Conservation (phyloP, 1,284 basidiomycete species). For the Phellinidium pouzarii region DNA sequence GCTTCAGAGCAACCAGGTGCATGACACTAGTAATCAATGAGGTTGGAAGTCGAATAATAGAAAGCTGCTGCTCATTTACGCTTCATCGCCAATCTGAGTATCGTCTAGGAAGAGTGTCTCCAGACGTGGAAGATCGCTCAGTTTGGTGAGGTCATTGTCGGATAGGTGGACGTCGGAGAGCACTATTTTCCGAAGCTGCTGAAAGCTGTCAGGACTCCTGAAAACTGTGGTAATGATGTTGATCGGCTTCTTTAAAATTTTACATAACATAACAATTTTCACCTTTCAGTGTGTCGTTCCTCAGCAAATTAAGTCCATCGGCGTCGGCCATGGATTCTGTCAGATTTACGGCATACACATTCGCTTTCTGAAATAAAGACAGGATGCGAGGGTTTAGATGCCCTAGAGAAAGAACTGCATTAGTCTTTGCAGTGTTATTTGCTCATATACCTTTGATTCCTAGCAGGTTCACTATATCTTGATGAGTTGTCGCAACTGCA, state of each 20-base stretch:
- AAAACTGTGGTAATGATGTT: slow-evolving; percentile 35
- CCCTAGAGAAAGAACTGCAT: slow-evolving; percentile 27
- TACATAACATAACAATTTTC: slow-evolving; percentile 13
- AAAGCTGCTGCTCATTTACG: slow-evolving; percentile 32
- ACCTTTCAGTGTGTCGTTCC: slow-evolving; percentile 40
- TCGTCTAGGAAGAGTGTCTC: slow-evolving; percentile 42
- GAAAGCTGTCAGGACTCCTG: slow-evolving; percentile 43
- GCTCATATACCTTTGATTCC: slow-evolving; percentile 9
- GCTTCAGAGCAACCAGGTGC: slow-evolving; percentile 47
- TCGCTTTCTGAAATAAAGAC: slow-evolving; percentile 33
- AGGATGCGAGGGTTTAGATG: slow-evolving; percentile 35
- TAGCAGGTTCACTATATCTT: slow-evolving; percentile 14
- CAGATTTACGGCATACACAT: slow-evolving; percentile 34
- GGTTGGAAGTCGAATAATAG: not conserved
- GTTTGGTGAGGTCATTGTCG: slow-evolving; percentile 43
- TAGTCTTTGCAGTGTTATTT: not conserved
- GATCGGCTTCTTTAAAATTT: not conserved
- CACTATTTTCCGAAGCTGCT: slow-evolving; percentile 41
- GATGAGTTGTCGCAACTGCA: slow-evolving; percentile 7
- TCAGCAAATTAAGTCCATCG: slow-evolving; percentile 42
- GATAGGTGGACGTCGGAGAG: slow-evolving; percentile 38
- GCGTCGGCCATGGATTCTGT: slow-evolving; percentile 40
- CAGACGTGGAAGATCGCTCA: slow-evolving; percentile 48
- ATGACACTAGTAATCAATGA: slow-evolving; percentile 33
- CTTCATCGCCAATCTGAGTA: slow-evolving; percentile 55